Evolutionary conservation across 2,329 filamentous ascomycete genomes (phyloP), one percentile per base, ranked within the genome.

Genomic region (Hirsutella thompsonii): DNA sequence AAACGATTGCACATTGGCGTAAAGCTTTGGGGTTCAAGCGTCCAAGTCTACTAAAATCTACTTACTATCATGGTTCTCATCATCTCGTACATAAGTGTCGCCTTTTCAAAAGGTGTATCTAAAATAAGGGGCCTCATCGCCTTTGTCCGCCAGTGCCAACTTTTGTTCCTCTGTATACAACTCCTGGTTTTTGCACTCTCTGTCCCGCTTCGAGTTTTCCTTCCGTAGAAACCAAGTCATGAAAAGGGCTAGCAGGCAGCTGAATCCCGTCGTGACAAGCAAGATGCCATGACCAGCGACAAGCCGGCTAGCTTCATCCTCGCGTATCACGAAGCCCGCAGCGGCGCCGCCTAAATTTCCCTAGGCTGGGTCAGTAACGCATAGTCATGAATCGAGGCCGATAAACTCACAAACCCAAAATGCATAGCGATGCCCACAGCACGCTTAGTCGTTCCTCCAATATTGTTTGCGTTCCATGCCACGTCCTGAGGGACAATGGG

Each of bases 381-480:
- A 5, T 8, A 19, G 18, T 36, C 30, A 32, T 9, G 16, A 36
- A 19, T 11, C 5, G 34, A 6, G 16, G 34, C 13, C 10, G 4
- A 3, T 19, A 10, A 32, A 53, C 55, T 54, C 48, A 57, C 55
- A 38, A 58, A 63, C 44, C 69, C 70, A 32, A 72, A 66, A 47
- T 73, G 69, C 64, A 75, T 71, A 23, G 70, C 70, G 39, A 75
- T 73, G 14, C 71, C 70, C 9, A 72, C 70, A 35, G 64, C 69
- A 40, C 71, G 62, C 61, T 76, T 76, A 43, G 70, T 56, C 29
- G 66, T 68, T 5, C 70, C 71, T 2, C 69, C 69, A 38, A 76
- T 72, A 48, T 76, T 76, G 54, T 72, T 73, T n/a, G 67, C 67
- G 42, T 75, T 74, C 73, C 72, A 77, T 21, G 72, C 70, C 41